Percentiles rank a stretch among this genome's conserved stretches.
Conservation (phyloP, 192 early-diverging fungal genomes). For the Coemansia javaensis region DNA sequence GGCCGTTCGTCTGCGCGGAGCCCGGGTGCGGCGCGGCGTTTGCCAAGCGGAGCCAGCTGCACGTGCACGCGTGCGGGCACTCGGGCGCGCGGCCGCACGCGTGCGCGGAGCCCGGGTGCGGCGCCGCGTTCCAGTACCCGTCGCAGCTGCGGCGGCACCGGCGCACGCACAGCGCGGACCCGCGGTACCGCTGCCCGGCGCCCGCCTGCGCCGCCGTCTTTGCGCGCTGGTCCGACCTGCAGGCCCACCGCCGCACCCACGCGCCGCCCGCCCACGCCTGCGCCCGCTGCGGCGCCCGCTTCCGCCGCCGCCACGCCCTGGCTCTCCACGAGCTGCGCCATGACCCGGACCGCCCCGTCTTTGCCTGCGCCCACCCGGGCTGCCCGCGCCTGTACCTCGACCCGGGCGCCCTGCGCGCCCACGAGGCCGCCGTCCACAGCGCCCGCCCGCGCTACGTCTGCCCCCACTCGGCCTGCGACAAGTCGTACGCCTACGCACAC, state of each 20-base stretch:
- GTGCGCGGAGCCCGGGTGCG: constrained; percentile 28
- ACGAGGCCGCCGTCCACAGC: constrained; percentile 33
- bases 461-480: constrained; percentile 16
- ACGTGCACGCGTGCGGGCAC: constrained; percentile 38
- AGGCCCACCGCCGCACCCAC: constrained; percentile 36
- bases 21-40: constrained; percentile 28
- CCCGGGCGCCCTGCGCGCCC: constrained; percentile 17
- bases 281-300: constrained; percentile 21
- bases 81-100: constrained; percentile 34
- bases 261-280: constrained; percentile 14
- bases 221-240: constrained; percentile 48
- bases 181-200: constrained; percentile 36
- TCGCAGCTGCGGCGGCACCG: constrained; percentile 38
- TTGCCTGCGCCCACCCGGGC: constrained; percentile 25
- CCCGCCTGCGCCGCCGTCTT: constrained; percentile 19
- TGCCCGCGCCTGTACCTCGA: constrained; percentile 45
- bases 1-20: constrained; percentile 31
- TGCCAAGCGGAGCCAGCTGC: constrained; percentile 50
- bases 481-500: constrained; percentile 24
- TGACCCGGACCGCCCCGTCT: constrained; percentile 22
- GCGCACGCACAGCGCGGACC: constrained; percentile 11
- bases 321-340: constrained; percentile 27
- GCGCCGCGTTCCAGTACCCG: constrained; percentile 35
- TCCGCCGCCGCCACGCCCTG: constrained; percentile 24
- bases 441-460: constrained; percentile 15